These are phyloP conservation scores for Klebsormidium nitens DNA, from an alignment of 139 green algal genomes.

Conservation along the genomic window DNA sequence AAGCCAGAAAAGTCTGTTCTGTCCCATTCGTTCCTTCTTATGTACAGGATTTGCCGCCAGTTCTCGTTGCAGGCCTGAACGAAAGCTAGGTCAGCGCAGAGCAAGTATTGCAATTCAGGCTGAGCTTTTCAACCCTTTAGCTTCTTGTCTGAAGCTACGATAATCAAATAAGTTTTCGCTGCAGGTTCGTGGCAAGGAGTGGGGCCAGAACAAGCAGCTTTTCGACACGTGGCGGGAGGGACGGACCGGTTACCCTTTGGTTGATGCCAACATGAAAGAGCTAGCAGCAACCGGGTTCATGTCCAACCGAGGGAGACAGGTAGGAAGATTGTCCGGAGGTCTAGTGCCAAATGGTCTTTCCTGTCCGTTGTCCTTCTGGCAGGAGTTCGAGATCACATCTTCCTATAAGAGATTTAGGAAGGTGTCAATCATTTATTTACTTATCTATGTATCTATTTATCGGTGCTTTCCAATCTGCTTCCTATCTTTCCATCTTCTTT, in stretches of 20 bases:
- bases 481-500: conserved; percentile 2
- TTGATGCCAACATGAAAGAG: conserved; percentile 98
- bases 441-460: not conserved
- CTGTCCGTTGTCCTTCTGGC: too few species aligned
- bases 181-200: not conserved
- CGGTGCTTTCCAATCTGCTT: not conserved
- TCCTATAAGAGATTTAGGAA: too few species aligned
- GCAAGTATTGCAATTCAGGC: too few species aligned
- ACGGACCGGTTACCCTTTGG: conserved; percentile 78
- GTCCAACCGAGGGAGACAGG: conserved; percentile 79
- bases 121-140: too few species aligned
- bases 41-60: too few species aligned
- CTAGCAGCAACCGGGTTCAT: conserved; percentile 86
- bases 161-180: not conserved
- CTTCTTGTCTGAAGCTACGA: too few species aligned
- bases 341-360: not conserved
- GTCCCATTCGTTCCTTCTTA: too few species aligned
- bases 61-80: too few species aligned
- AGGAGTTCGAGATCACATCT: too few species aligned
- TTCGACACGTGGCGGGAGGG: conserved; percentile 72
- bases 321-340: not conserved
- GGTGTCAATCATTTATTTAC: not conserved
- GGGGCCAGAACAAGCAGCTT: conserved; percentile 6
- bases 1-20: too few species aligned
- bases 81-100: too few species aligned